A percentile compares a stretch with the other conserved stretches of the same genome.
Conservation (phyloP, 208 protist species). For the Lotmaria passim region DNA sequence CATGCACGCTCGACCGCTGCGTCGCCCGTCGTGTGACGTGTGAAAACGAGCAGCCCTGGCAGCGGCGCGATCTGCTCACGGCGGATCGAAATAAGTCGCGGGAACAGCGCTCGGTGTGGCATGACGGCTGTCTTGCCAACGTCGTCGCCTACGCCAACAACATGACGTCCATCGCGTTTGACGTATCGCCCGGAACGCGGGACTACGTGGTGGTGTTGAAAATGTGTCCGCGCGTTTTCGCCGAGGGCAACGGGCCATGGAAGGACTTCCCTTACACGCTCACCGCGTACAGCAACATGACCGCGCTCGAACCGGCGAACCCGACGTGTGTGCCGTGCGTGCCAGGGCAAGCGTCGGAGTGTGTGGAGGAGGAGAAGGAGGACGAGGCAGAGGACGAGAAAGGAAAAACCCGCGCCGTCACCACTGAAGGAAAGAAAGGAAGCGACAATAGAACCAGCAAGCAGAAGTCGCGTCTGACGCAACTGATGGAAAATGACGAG, state of each 20-base stretch:
- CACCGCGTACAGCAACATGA: conserved; percentile 69
- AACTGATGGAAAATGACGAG: conserved; percentile 16
- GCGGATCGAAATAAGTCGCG: too few species aligned
- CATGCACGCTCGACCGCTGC: conserved; percentile 65
- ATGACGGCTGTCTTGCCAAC: conserved; percentile 46
- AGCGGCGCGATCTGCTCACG: neutral
- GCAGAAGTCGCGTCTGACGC: neutral
- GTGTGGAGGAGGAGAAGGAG: neutral
- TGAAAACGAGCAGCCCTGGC: conserved; percentile 38
- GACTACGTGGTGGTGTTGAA: conserved; percentile 68
- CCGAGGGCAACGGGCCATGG: neutral
- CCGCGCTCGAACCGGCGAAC: conserved; percentile 20
- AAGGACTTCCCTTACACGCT: conserved; percentile 60
- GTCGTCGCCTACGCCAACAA: conserved; percentile 45
- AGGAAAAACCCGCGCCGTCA: too few species aligned
- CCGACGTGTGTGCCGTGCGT: neutral
- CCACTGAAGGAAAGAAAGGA: too few species aligned
- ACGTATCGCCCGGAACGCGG: conserved; percentile 64
- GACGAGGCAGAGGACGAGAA: too few species aligned
- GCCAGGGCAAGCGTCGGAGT: neutral
- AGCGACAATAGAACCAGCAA: too few species aligned
- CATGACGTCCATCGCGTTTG: conserved; percentile 67
- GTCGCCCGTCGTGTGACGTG: conserved; percentile 62
- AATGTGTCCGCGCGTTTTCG: too few species aligned
- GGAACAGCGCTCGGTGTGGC: too few species aligned